Evolutionary conservation across 2,329 filamentous ascomycete species (phyloP), one percentile per base, ranked within the genome.

Genomic region (Sordariomycetes sp.): DNA sequence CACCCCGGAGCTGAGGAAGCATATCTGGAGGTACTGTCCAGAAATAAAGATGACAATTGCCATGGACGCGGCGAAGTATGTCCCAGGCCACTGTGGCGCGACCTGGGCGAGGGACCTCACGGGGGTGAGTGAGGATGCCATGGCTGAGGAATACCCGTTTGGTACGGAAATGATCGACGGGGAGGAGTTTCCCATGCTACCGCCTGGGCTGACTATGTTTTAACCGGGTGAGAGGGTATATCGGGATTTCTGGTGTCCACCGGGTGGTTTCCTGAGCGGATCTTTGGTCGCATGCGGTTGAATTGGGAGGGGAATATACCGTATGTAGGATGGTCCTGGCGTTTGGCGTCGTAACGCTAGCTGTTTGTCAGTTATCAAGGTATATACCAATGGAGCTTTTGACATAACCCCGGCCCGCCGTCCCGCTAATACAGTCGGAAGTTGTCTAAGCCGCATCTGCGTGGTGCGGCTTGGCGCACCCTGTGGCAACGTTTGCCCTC

Each of bases 1-100:
- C 28, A 74, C 70, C 4, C 74, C 74, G 0, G 69, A 73, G 61
- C 63, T 71, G 65, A 70, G 80, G 28, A 72, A 72, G 60, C 75
- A 80, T 60, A 76, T 82, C 50, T 82, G 77, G 75, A 71, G 75
- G 32, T 82, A 82, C 66, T 82, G 80, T 60, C 80, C 80, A 1
- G 80, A 83, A 65, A 72, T 83, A 34, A 82, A 82, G 71, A 79
- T 82, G 73, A 80, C 75, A 53, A 66, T 83, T 32, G 69, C 70
- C 55, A 82, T 83, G 79, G 78, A 82, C 61, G 75, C 74, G 7
- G 77, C 76, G 51, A 70, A 74, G 60, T 79, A 72, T 60, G 73
- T 81, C 5, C 78, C 77, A 1, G 78, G 78, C 7, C 63, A 71
- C 8, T 81, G 78, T 61, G 67, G 72, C 40, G 64, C 67, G 4